These are phyloP conservation scores for Hortiboletus rubellus DNA, from an alignment of 1,284 basidiomycete species.

Conservation along the genomic window DNA sequence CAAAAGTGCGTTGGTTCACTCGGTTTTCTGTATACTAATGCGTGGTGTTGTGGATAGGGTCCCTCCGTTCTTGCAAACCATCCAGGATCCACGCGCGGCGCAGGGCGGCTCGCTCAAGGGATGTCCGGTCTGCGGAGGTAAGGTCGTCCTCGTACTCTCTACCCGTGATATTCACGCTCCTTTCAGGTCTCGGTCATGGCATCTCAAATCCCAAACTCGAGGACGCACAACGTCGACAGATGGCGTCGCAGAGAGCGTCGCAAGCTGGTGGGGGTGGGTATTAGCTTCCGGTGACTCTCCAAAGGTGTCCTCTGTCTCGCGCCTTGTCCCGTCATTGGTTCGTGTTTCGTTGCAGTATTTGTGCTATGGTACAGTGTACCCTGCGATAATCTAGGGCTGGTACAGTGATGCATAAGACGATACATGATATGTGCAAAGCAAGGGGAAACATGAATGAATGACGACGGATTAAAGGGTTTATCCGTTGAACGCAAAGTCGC, in stretches of 20 bases:
- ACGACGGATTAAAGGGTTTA: not conserved
- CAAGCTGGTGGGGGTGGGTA: slow-evolving; percentile 63
- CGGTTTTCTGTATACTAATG: not conserved
- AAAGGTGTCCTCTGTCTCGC: not conserved
- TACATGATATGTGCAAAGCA: slow-evolving; percentile 17
- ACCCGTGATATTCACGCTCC: slow-evolving; percentile 2
- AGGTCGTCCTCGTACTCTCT: slow-evolving; percentile 13
- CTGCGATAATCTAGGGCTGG: not conserved
- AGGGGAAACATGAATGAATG: not conserved
- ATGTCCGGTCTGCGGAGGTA: slow-evolving; percentile 96
- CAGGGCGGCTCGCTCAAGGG: slow-evolving; percentile 79
- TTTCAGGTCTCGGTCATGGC: slow-evolving; percentile 83
- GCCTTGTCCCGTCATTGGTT: not conserved
- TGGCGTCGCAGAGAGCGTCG: slow-evolving; percentile 77
- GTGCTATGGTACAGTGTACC: slow-evolving; percentile 16
- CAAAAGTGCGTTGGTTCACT: slow-evolving; percentile 67
- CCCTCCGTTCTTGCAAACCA: slow-evolving; percentile 89
- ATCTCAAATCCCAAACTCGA: slow-evolving; percentile 95
- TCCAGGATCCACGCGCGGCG: slow-evolving; percentile 88
- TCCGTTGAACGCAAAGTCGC: slow-evolving; percentile 26
- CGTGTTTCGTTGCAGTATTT: not conserved
- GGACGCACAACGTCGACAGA: slow-evolving; percentile 85
- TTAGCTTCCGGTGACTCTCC: not conserved
- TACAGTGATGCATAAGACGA: not conserved
- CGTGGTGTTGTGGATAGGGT: slow-evolving; percentile 56